These are phyloP conservation scores for Suillus fuscotomentosus DNA, from an alignment of 768 basidiomycete genomes.

Conservation along the genomic window DNA sequence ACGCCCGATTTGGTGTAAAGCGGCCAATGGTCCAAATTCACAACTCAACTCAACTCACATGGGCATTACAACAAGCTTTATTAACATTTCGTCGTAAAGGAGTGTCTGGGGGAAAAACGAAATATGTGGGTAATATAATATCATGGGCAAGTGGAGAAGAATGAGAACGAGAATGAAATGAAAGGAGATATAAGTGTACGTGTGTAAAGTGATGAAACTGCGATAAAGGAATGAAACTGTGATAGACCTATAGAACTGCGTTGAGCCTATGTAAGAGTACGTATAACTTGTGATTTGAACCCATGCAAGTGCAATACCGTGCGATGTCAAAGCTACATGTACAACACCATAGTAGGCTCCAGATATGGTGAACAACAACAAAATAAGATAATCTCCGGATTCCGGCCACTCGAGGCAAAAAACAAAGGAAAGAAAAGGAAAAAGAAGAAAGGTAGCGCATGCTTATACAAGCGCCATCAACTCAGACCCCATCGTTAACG, in stretches of 20 bases:
- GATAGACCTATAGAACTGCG: neutral
- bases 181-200: neutral
- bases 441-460: neutral
- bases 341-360: neutral
- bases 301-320: neutral
- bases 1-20: neutral
- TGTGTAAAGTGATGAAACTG: neutral
- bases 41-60: neutral
- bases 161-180: neutral
- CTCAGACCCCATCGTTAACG: constrained; percentile 1
- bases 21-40: neutral
- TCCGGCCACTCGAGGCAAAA: neutral
- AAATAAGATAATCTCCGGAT: neutral
- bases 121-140: neutral
- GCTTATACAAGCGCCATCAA: neutral
- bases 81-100: neutral
- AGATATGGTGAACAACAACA: neutral
- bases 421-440: neutral
- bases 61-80: neutral
- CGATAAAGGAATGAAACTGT: neutral
- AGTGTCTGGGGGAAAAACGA: neutral
- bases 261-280: neutral
- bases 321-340: neutral
- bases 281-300: neutral
- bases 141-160: neutral